These are phyloP conservation scores for Trypanosoma mega DNA, from an alignment of 208 protist genomes.

Conservation along the genomic window DNA sequence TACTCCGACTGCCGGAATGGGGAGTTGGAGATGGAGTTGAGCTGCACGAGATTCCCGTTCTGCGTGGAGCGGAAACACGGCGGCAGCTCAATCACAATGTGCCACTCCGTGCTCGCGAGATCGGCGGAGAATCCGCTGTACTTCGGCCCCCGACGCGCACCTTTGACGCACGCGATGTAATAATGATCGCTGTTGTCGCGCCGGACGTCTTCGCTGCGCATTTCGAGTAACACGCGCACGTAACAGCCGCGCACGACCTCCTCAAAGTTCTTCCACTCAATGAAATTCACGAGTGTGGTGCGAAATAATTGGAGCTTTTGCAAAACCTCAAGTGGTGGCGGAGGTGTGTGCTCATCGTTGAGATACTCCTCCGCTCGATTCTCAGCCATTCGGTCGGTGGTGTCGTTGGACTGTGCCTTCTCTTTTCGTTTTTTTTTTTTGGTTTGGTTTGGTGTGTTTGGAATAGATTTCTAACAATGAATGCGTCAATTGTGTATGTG, in stretches of 20 bases:
- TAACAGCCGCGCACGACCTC: constrained; percentile 86
- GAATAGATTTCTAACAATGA: no score
- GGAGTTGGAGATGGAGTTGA: constrained; percentile 91
- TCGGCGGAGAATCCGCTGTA: constrained; percentile 91
- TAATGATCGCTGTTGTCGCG: constrained; percentile 84
- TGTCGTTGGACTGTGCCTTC: no score
- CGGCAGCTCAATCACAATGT: constrained; percentile 90
- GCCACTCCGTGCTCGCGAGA: constrained; percentile 77
- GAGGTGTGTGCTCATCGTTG: constrained; percentile 26
- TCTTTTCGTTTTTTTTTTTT: no score
- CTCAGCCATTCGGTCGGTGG: constrained; percentile 22
- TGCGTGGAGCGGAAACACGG: constrained; percentile 81
- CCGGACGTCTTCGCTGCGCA: constrained; percentile 74
- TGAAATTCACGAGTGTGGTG: constrained; percentile 81
- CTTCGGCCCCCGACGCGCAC: constrained; percentile 58
- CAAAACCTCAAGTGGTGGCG: constrained; percentile 67
- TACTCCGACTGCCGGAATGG: constrained; percentile 85
- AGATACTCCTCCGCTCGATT: constrained; percentile 13
- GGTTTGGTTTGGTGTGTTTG: no score
- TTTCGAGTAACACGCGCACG: constrained; percentile 89
- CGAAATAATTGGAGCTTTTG: constrained; percentile 87
- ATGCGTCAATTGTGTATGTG: no score
- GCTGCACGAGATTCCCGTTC: constrained; percentile 87
- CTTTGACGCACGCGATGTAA: constrained; percentile 88
- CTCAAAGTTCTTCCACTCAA: constrained; percentile 84